Evolutionary conservation across 306 rosid species (phyloP).

Genomic region (Cotoneaster glaucophyllus): DNA sequence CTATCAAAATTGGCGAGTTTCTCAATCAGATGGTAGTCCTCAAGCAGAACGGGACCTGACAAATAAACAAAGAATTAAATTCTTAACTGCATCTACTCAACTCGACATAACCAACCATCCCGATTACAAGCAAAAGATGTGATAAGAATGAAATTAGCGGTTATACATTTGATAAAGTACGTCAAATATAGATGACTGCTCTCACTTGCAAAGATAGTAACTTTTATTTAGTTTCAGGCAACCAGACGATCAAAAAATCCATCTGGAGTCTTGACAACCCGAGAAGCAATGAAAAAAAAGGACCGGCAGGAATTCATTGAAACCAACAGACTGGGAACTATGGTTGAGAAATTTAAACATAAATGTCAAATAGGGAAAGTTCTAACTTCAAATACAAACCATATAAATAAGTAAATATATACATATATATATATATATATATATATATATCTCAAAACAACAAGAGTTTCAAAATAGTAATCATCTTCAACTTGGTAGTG

Average conservation of each 20-base stretch:
- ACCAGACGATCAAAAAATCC: background rate
- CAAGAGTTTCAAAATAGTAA: background rate
- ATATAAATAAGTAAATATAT: too few relatives aligned
- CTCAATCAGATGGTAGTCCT: slow-evolving; percentile 88
- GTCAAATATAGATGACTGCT: too few relatives aligned
- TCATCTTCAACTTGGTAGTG: background rate
- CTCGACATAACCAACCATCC: background rate
- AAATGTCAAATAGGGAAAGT: too few relatives aligned
- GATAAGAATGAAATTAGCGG: too few relatives aligned
- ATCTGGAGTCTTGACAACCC: background rate
- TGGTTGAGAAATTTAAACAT: too few relatives aligned
- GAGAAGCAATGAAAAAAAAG: background rate
- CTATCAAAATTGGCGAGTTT: slow-evolving; percentile 81
- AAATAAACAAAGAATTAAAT: background rate
- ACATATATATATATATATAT: too few relatives aligned
- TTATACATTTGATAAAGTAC: too few relatives aligned
- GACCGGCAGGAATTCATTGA: background rate
- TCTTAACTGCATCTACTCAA: too few relatives aligned
- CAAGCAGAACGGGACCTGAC: slow-evolving; percentile 90
- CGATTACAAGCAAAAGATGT: too few relatives aligned
- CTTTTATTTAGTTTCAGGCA: background rate
- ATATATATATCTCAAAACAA: background rate
- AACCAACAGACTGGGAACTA: background rate
- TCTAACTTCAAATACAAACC: too few relatives aligned
- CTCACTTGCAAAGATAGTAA: too few relatives aligned